Evolutionary conservation across 2,329 filamentous ascomycete species (phyloP).

Genomic region (Emmonsiellopsis sp.): DNA sequence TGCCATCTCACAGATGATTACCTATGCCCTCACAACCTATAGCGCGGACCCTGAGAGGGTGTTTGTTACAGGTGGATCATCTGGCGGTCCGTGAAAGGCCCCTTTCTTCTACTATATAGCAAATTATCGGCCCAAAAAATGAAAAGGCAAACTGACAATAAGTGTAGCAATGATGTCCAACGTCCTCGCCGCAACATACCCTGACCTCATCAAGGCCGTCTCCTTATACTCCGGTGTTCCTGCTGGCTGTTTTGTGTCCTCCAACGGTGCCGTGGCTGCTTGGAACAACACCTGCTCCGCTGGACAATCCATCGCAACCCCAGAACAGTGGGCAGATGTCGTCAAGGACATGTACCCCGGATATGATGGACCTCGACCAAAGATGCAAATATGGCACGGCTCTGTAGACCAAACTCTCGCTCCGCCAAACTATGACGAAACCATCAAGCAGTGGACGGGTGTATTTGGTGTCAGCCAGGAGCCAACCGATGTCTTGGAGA

Average conservation of each 20-base stretch:
- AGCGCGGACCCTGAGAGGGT: slow-evolving; percentile 23
- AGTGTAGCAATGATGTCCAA: slow-evolving; percentile 10
- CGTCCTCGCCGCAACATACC: neutral
- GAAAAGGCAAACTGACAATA: neutral
- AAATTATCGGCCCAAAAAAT: too few species aligned
- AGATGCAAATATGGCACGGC: slow-evolving; percentile 52
- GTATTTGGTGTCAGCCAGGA: slow-evolving; percentile 34
- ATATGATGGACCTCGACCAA: slow-evolving; percentile 41
- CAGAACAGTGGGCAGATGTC: slow-evolving; percentile 14
- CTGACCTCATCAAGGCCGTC: slow-evolving; percentile 15
- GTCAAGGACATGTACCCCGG: slow-evolving; percentile 17
- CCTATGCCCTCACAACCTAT: slow-evolving; percentile 26
- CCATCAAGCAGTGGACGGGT: slow-evolving; percentile 48
- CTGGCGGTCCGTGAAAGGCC: slow-evolving; percentile 13
- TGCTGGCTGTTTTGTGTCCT: slow-evolving; percentile 17
- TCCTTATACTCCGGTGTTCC: slow-evolving; percentile 14
- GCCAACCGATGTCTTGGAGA: slow-evolving; percentile 9
- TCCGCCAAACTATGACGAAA: slow-evolving; percentile 49
- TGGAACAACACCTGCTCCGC: slow-evolving; percentile 19
- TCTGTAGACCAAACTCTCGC: slow-evolving; percentile 42
- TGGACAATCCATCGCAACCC: slow-evolving; percentile 14
- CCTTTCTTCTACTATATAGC: neutral
- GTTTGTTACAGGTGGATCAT: slow-evolving; percentile 24
- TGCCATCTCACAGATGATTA: slow-evolving; percentile 33
- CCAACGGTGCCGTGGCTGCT: slow-evolving; percentile 10